Evolutionary conservation across 2,329 filamentous ascomycete genomes (phyloP).

Genomic region (Talaromyces piceae): DNA sequence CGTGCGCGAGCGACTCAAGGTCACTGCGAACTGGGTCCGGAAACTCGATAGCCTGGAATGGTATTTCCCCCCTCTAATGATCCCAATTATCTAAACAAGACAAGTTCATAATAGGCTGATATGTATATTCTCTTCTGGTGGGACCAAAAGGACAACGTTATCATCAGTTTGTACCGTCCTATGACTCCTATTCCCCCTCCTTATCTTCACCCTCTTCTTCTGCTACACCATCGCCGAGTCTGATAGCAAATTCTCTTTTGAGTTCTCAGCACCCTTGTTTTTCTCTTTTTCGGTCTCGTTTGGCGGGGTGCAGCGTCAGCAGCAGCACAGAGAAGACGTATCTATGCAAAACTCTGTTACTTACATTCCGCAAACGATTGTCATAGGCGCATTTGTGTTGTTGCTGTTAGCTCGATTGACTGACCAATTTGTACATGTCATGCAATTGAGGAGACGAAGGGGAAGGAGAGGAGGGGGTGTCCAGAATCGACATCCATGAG

Average conservation of each 20-base stretch:
- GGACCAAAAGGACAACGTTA: conserved; percentile 13
- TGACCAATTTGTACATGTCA: conserved; percentile 1
- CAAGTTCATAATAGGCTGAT: not conserved
- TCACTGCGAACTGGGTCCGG: conserved; percentile 71
- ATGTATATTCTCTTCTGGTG: conserved; percentile 22
- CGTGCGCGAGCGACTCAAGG: conserved; percentile 73
- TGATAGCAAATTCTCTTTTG: conserved; percentile 12
- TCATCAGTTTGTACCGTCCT: conserved; percentile 24
- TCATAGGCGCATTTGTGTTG: conserved; percentile 24
- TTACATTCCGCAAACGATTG: conserved; percentile 25
- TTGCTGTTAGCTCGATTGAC: conserved; percentile 21
- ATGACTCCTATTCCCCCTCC: conserved; percentile 37
- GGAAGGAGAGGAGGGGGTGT: not conserved
- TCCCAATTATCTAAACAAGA: conserved; percentile 3
- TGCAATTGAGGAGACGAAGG: not conserved
- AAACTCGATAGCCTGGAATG: conserved; percentile 63
- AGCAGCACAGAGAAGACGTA: not conserved
- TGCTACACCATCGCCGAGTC: conserved; percentile 17
- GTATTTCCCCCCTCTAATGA: conserved; percentile 35
- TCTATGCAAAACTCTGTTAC: conserved; percentile 13
- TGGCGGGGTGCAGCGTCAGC: not conserved
- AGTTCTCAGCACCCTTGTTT: conserved; percentile 23
- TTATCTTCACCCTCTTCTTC: conserved; percentile 24
- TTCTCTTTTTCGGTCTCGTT: conserved; percentile 5
- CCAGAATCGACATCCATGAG: not conserved